These are phyloP conservation scores for Aspergillus mulundensis DNA, from an alignment of 495 filamentous ascomycete genomes.

Conservation along the genomic window DNA sequence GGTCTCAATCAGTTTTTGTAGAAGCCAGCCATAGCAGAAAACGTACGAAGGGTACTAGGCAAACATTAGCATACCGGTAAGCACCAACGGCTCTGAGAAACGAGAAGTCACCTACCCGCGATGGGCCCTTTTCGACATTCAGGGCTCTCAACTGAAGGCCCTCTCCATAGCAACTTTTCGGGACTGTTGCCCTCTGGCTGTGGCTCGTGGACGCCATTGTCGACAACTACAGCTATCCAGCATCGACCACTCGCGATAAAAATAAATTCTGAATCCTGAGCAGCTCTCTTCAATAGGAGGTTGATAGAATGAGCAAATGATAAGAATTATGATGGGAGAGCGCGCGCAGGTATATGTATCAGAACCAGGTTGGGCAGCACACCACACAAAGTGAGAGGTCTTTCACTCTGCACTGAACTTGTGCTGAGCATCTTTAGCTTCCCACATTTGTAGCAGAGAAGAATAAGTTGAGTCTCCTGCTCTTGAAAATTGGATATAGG, in stretches of 20 bases:
- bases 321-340: constrained; percentile 12
- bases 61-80: constrained; percentile 2
- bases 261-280: too few relatives aligned
- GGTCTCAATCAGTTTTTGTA: constrained; percentile 6
- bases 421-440: constrained; percentile 9
- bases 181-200: not conserved
- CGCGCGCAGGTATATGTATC: constrained; percentile 12
- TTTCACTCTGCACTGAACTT: constrained; percentile 8
- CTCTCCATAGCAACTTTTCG: constrained; percentile 12
- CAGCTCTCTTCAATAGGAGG: too few relatives aligned
- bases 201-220: constrained; percentile 26
- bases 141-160: constrained; percentile 27
- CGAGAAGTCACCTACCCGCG: constrained; percentile 28
- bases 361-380: constrained; percentile 9
- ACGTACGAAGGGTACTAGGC: constrained; percentile 22
- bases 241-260: too few relatives aligned
- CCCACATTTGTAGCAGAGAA: not conserved
- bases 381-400: constrained; percentile 14
- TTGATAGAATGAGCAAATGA: not conserved
- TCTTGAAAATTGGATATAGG: not conserved
- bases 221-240: not conserved
- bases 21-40: not conserved
- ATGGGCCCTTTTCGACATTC: constrained; percentile 32
- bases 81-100: not conserved
- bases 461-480: not conserved